Base-by-base conservation (phyloP, 257 asterid genomes). In the Marsdenia floribunda region DNA sequence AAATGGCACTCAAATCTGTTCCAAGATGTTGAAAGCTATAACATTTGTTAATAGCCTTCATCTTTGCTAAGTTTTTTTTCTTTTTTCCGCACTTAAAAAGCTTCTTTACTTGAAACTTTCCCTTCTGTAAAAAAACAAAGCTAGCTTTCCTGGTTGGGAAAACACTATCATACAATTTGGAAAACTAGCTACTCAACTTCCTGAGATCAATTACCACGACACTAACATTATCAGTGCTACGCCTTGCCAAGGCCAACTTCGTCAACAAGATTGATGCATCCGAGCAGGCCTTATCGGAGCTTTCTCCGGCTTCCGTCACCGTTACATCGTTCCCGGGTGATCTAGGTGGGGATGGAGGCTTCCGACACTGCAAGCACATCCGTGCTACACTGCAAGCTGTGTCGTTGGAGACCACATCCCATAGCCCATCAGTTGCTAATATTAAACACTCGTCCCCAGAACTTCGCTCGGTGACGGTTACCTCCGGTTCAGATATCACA, bases 341-440 rank as follows among this genome's bases (percentile, higher is more conserved):
- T 6, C 80, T 59, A 2, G 85, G 84, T 37, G 95, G 89, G 9
- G 96, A 85, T 1, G 83, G 78, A 1, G 85, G 88, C 33, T 83
- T 85, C 19, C 90, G 71, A 0, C 90, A 88, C 66, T 82, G 86
- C 6, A 94, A 78, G 80, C 97, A 94, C 95, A 85, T 94, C 0
- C 96, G 90, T 26, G 98, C 98, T 74, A 94, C 98, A 63, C 93
- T 83, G 53, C 98, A 94, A 0, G 98, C 98, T 5, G 98, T 94
- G 38, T 89, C 96, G 73, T 90, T 90, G 0, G 98, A 88, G 1
- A 94, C 95, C 40, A 92, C 98, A 42, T 94, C 98, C 98, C 98
- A 94, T 0, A 94, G 84, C 0, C 98, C 98, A 40, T 93, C 98
- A 60, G 97, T 93, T 0, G 96, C 98, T 6, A 93, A 69, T 0